Evolutionary conservation across 495 filamentous ascomycete genomes (phyloP), one percentile per base, ranked within the genome.

Genomic region (Xylaria castorea): DNA sequence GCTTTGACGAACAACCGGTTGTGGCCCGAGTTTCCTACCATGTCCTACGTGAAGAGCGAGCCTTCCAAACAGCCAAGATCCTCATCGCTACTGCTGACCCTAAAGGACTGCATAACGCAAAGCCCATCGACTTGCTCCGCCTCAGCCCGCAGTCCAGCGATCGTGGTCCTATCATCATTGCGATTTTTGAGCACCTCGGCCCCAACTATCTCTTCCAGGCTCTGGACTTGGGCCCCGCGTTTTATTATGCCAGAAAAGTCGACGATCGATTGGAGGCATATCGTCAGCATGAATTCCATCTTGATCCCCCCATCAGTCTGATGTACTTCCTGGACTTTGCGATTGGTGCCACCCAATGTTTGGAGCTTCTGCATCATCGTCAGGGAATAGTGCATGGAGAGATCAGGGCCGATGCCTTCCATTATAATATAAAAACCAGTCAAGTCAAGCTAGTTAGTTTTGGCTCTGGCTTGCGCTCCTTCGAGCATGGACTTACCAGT

Each of bases 281-380:
- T 34, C 73, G 78, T 27, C 73, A 76, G 25, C 68, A 74, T n/a
- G 76, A 77, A 12, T 79, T 81, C 55, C 85, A 79, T 5, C 85
- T 90, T 4, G 85, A 85, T 4, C 84, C 88, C 60, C 89, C 89
- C 36, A 87, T 95, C 12, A 88, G 92, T 67, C 83, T 97, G 16
- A 81, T 89, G 36, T 84, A 87, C 11, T 97, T 97, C 77, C 86
- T 97, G 2, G 92, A 95, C 75, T 97, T 97, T 78, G 94, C 94
- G 18, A 91, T 97, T 70, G 94, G 94, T 32, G 93, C 94, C 8
- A 89, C 91, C 20, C 91, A 95, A 76, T 96, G 93, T 76, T 78
- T 94, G 53, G 94, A 97, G 79, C 90, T 96, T 36, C 77, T 97
- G 18, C 94, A 97, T 75, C 92, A 97, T 82, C 91, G 92, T 1